Percentiles rank a stretch among this genome's conserved stretches.
Evolutionary conservation across 352 stramenopile species (phyloP).

Genomic region (Globisporangium spinosum): DNA sequence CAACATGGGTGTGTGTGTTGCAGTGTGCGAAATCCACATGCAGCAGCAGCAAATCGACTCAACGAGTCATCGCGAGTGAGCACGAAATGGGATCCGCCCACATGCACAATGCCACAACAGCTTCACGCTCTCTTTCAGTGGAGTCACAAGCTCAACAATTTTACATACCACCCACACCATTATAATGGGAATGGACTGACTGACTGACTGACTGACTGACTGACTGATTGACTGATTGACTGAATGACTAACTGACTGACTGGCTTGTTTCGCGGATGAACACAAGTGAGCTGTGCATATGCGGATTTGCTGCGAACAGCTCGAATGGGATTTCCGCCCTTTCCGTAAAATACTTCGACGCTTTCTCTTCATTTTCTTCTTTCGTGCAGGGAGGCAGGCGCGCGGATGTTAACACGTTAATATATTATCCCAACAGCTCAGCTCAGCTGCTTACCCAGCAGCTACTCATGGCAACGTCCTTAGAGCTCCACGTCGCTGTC

Average conservation of each 20-base stretch:
- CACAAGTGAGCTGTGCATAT: not conserved
- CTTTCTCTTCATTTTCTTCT: not conserved
- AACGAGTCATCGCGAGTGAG: not conserved
- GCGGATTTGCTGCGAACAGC: not conserved
- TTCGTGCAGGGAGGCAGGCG: not conserved
- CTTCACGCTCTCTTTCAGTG: not conserved
- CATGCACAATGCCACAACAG: not conserved
- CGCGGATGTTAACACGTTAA: not conserved
- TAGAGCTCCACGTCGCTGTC: constrained; percentile 70
- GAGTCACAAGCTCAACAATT: not conserved
- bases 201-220: not conserved
- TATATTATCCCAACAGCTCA: not conserved
- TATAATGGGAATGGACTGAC: too few species aligned
- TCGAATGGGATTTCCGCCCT: not conserved
- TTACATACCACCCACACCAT: not conserved
- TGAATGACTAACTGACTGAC: not conserved
- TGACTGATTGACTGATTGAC: not conserved
- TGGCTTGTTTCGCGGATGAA: not conserved
- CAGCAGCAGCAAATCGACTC: not conserved
- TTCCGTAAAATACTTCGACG: not conserved
- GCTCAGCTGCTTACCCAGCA: not conserved
- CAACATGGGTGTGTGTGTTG: not conserved
- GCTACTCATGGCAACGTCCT: not conserved
- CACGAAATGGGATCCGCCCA: not conserved
- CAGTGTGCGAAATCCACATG: not conserved